Percentiles rank a stretch among this genome's conserved stretches.
phyloP scores from a whole-genome alignment of 345 rosid species.

The Hypericum androsaemum region DNA sequence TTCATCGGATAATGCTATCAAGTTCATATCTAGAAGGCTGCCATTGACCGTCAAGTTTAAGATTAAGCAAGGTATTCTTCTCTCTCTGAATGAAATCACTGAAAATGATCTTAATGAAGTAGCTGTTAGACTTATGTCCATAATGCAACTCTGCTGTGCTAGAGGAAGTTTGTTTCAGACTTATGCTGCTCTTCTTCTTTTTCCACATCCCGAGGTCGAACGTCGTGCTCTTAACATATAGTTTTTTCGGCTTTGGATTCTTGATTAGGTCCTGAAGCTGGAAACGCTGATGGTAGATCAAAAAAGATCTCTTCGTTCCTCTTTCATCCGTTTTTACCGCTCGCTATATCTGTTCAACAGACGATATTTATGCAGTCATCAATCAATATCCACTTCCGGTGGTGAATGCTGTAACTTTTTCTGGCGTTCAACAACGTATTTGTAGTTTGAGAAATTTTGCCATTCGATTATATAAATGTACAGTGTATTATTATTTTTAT shows the following conservation, averaged over 20 bases:
- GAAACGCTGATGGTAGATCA: slow-evolving; percentile 51
- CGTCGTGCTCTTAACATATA: background rate
- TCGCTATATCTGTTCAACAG: slow-evolving; percentile 82
- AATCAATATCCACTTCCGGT: slow-evolving; percentile 82
- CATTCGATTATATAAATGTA: too few species aligned
- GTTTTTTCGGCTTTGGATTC: slow-evolving; percentile 8
- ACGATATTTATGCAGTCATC: slow-evolving; percentile 59
- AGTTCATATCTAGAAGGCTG: slow-evolving; percentile 65
- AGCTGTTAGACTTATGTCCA: background rate
- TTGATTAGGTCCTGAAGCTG: slow-evolving; percentile 76
- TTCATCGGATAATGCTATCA: slow-evolving; percentile 72
- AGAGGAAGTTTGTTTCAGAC: background rate
- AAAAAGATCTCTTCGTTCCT: slow-evolving; percentile 70
- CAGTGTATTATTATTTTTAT: too few species aligned
- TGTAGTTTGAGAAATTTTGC: too few species aligned
- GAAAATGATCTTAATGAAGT: background rate
- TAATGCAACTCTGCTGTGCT: too few species aligned
- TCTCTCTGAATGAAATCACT: background rate
- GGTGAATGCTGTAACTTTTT: slow-evolving; percentile 22
- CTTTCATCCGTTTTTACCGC: slow-evolving; percentile 87
- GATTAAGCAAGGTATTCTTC: slow-evolving; percentile 66
- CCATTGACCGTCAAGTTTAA: slow-evolving; percentile 62
- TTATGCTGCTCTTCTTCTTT: background rate
- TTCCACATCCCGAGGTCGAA: background rate
- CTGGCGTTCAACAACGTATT: too few species aligned